phyloP scores from a whole-genome alignment of 2,329 filamentous ascomycete species.

The Pseudocercospora fuligena region DNA sequence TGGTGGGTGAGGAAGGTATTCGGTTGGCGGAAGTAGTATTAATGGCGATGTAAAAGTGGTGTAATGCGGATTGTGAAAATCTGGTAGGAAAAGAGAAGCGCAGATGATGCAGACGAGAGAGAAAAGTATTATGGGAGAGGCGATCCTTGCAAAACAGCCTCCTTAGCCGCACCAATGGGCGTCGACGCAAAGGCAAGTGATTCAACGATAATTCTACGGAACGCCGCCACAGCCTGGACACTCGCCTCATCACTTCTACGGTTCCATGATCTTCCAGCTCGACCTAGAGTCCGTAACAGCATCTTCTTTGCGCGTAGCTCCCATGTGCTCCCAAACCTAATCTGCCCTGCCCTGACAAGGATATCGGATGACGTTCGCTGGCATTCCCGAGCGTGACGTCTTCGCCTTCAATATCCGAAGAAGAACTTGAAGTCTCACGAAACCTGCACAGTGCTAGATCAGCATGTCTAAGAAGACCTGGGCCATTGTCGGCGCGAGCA shows the following conservation, averaged over 20 bases:
- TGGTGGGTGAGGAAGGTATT: neutral
- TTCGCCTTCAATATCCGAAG: neutral
- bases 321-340: constrained; percentile 6
- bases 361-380: neutral
- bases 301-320: neutral
- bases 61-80: neutral
- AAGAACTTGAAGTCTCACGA: neutral
- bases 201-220: neutral
- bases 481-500: constrained; percentile 53
- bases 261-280: neutral
- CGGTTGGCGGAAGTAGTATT: neutral
- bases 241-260: neutral
- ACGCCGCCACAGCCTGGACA: neutral
- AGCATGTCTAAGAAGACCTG: constrained; percentile 44
- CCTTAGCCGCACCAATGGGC: neutral
- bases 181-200: neutral
- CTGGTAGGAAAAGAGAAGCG: neutral
- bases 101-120: neutral
- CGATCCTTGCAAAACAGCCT: neutral
- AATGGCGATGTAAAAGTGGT: neutral
- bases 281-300: neutral
- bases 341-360: constrained; percentile 2
- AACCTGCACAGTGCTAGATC: neutral
- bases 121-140: neutral
- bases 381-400: neutral